Evolutionary conservation across 352 stramenopile species (phyloP), one percentile per base, ranked within the genome.

Genomic region (Pythium myriotylum): DNA sequence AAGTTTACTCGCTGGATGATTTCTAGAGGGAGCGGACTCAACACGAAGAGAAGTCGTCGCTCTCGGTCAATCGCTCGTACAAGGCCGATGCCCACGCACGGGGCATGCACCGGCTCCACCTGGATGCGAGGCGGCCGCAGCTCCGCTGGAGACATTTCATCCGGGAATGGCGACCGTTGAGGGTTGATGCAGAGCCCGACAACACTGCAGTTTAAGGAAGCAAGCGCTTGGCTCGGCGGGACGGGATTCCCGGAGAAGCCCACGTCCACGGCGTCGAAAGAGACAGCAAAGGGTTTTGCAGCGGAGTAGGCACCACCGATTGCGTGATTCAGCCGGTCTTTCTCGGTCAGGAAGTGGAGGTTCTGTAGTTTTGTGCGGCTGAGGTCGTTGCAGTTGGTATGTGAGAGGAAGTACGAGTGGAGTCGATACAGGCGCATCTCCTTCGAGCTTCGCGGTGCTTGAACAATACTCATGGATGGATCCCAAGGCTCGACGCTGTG

Each of bases 361-460:
- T 89, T 89, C 62, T 90, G 82, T 22, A 93, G 62, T 46, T 73
- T 65, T 6, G 56, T 3, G 0, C 80, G 78, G 13, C 72, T 33
- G 4, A 88, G 57, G 13, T 46, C 54, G 10, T 41, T n/a, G 59
- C 72, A 83, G 1, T 19, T 39, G 16, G 61, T 64, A 43, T 67
- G 65, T 19, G 69, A 67, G 10, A 95, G 58, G 59, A 95, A 95
- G 68, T 95, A 95, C 39, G 82, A 81, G 62, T 92, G 82, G 32
- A 87, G 75, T 2, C 87, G 85, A 40, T 92, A 95, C 4, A 85
- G 50, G 5, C 87, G 85, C 69, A 94, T 78, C 22, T 95, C 87
- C 60, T 93, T 94, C 45, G 84, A 92, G 62, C 82, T 88, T 29
- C 85, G 74, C 29, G 85, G 67, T 13, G 82, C 73, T 57, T 92